Conservation (phyloP, 805 yeast genomes). For the Lipomyces sp. region DNA sequence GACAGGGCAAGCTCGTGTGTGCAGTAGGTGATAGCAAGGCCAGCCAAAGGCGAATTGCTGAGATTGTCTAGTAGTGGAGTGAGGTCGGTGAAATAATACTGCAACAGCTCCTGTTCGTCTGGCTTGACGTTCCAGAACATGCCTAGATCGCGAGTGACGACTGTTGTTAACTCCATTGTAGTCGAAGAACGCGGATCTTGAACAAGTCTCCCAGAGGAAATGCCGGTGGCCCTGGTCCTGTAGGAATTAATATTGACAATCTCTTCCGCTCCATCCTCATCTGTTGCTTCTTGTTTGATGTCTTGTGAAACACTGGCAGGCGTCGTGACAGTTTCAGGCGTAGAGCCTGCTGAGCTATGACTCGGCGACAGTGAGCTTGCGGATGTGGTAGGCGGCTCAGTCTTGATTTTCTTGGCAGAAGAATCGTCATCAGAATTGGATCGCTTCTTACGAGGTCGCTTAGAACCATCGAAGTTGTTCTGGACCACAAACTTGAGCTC, state of each 20-base stretch:
- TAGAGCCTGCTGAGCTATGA: background rate
- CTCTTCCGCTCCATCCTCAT: conserved; percentile 4
- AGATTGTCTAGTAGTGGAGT: conserved; percentile 34
- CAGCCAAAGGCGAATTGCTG: conserved; percentile 30
- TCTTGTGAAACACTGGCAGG: background rate
- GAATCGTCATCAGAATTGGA: conserved; percentile 2
- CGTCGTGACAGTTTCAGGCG: background rate
- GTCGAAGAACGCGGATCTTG: background rate
- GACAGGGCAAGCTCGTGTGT: conserved; percentile 34
- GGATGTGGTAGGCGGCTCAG: conserved; percentile 3
- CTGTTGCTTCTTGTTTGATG: background rate
- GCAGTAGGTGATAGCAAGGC: conserved; percentile 34
- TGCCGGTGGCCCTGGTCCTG: background rate
- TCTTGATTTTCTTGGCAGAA: conserved; percentile 11
- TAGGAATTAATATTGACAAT: background rate
- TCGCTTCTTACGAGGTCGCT: conserved; percentile 29
- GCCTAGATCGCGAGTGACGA: conserved; percentile 22
- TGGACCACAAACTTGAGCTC: conserved; percentile 35
- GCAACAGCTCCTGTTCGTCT: conserved; percentile 33
- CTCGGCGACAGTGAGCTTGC: conserved; percentile 6
- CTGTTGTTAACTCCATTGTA: conserved; percentile 11
- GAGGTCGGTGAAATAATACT: conserved; percentile 33
- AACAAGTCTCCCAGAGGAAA: background rate
- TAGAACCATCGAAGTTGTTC: conserved; percentile 20
- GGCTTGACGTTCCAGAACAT: conserved; percentile 31